Evolutionary conservation across 2,329 filamentous ascomycete genomes (phyloP).

Genomic region (Talaromyces sp.): DNA sequence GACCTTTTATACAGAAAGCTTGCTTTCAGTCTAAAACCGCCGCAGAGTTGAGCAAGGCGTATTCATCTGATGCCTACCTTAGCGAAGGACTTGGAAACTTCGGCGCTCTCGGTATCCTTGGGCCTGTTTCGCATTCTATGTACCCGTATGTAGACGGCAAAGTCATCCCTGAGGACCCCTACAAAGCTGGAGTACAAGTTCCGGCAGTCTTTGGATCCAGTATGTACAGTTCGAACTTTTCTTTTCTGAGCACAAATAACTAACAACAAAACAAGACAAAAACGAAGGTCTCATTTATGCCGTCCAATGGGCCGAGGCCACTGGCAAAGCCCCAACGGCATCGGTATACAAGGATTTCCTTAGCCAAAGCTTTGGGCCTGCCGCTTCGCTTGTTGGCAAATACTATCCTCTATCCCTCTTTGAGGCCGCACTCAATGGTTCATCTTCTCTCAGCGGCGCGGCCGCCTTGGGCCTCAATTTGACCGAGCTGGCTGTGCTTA

Average conservation of each 20-base stretch:
- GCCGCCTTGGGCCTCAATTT: background rate
- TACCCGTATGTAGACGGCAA: constrained; percentile 17
- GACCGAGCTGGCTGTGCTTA: constrained; percentile 4
- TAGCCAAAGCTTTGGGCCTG: constrained; percentile 12
- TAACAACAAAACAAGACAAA: background rate
- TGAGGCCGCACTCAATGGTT: background rate
- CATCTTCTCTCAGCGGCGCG: background rate
- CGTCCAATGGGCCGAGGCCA: background rate
- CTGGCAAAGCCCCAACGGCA: background rate
- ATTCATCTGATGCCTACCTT: constrained; percentile 1
- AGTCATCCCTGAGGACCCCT: constrained; percentile 14
- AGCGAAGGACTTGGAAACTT: constrained; percentile 1
- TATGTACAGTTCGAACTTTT: constrained; percentile 7
- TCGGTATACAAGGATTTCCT: constrained; percentile 15
- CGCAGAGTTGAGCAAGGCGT: constrained; percentile 12
- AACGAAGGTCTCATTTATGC: constrained; percentile 3
- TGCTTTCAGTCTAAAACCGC: constrained; percentile 15
- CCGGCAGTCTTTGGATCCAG: constrained; percentile 18
- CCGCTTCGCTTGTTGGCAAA: constrained; percentile 11
- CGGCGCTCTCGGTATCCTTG: constrained; percentile 1
- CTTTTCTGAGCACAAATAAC: background rate
- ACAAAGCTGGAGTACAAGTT: constrained; percentile 13
- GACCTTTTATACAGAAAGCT: constrained; percentile 12
- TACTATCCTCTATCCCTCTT: constrained; percentile 13
- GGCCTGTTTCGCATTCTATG: constrained; percentile 7